phyloP scores from a whole-genome alignment of 1,139 yeast genomes.

The Geotrichum klebahnii region DNA sequence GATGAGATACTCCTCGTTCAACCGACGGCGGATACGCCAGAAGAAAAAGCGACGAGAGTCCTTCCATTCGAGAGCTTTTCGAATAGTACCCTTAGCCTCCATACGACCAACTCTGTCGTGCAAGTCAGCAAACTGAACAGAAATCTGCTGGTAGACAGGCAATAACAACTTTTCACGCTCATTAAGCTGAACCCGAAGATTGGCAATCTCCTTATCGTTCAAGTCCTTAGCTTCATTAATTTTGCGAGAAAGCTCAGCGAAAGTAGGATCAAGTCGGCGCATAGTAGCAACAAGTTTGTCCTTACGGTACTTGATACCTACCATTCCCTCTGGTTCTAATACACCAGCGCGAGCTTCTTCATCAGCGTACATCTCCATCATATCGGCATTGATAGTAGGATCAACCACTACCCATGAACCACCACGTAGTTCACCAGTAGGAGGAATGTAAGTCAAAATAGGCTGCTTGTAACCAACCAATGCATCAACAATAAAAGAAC shows the following conservation, averaged over 20 bases:
- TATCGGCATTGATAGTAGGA: conserved; percentile 91
- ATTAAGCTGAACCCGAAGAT: conserved; percentile 59
- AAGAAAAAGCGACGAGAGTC: conserved; percentile 92
- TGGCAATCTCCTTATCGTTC: conserved; percentile 61
- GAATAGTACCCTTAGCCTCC: conserved; percentile 89
- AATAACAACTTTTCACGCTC: conserved; percentile 75
- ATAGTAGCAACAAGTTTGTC: conserved; percentile 85
- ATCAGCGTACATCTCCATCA: conserved; percentile 99
- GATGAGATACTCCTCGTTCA: conserved; percentile 85
- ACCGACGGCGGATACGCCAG: conserved; percentile 97
- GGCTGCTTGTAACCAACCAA: conserved; percentile 95
- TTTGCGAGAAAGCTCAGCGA: conserved; percentile 64
- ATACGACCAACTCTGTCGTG: conserved; percentile 97
- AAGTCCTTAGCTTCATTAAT: conserved; percentile 47
- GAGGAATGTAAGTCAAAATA: conserved; percentile 93
- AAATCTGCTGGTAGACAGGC: conserved; percentile 87
- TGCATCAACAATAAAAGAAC: conserved; percentile 95
- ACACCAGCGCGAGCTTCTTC: conserved; percentile 95
- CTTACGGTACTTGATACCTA: conserved; percentile 93
- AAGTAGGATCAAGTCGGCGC: conserved; percentile 79
- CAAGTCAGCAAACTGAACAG: conserved; percentile 94
- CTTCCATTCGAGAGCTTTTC: conserved; percentile 78
- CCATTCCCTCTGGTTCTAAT: conserved; percentile 98
- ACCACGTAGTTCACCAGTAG: conserved; percentile 97
- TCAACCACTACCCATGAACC: conserved; percentile 99